Base-by-base conservation (phyloP, 148 eudicot genomes). In the Silene uniflora region DNA sequence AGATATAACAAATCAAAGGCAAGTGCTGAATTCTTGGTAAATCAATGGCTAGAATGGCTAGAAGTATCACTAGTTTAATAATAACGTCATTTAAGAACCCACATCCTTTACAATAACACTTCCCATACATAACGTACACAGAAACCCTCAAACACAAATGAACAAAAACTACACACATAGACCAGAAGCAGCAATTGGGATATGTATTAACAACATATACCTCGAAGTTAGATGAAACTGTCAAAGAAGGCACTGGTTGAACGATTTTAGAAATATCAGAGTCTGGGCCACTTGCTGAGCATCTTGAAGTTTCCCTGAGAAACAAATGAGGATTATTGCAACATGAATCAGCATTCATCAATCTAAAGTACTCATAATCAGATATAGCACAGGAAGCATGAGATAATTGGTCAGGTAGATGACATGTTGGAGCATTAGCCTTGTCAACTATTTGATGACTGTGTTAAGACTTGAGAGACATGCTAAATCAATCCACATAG, bases 181-280 rank as follows among this genome's bases (percentile, higher is more conserved):
- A 78, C 49, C 25, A 18, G 39, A 69, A 42, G 71, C 32, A 16
- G 25, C 72, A 44, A 21, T 66, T 52, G 52, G 62, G n/a, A 16
- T 10, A 70, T 23, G 60, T 49, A 25, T 52, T 24, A 54, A 71
- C 39, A 52, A 21, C 9, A 19, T 14, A 32, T 87, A 89, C 97
- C 97, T 91, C 97, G 66, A 91, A 91, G 74, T 91, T 91, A 61
- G 97, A 89, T 46, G 97, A 89, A 67, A 91, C 89, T 62, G 82
- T 85, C 60, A 89, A 81, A 70, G 90, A 78, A 74, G 91, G 78
- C n/a, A 85, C 78, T 39, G 76, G 74, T 63, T 77, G 88, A 82
- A 81, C 75, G 75, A 47, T 82, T 79, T 81, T 88, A 60, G 86
- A 80, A 80, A 83, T 84, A 75, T 91, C 97, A 73, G 80, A 67